Evolutionary conservation across 768 basidiomycete genomes (phyloP).

Genomic region (Pleurotus tuoliensis): DNA sequence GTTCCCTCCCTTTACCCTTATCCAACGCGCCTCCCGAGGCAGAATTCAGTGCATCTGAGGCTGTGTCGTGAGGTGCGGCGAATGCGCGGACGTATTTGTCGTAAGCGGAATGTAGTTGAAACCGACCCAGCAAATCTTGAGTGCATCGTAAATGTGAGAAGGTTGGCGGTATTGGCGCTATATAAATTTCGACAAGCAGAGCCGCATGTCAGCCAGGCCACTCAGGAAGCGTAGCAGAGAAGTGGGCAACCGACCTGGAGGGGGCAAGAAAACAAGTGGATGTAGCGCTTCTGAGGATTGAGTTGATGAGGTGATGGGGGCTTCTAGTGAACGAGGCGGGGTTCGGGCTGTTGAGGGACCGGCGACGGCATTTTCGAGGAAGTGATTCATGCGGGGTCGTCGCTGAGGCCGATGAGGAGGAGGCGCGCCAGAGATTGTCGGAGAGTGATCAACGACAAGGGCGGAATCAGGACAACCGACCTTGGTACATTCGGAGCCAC

Average conservation of each 20-base stretch:
- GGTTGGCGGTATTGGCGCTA: conserved; percentile 33
- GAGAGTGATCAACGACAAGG: conserved; percentile 20
- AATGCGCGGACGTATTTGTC: conserved; percentile 74
- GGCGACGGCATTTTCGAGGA: conserved; percentile 53
- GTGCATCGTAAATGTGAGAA: conserved; percentile 63
- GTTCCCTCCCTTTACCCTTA: conserved; percentile 51
- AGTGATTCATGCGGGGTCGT: conserved; percentile 31
- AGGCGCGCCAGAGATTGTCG: conserved; percentile 13
- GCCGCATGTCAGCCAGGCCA: background rate
- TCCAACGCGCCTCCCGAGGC: conserved; percentile 25
- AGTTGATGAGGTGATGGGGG: conserved; percentile 21
- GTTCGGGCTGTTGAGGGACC: conserved; percentile 48
- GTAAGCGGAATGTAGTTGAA: conserved; percentile 69
- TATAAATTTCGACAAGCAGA: conserved; percentile 2
- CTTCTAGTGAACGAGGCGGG: conserved; percentile 11
- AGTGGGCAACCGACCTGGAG: conserved; percentile 30
- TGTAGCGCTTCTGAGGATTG: conserved; percentile 26
- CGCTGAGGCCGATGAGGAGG: conserved; percentile 17
- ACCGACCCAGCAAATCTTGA: conserved; percentile 72
- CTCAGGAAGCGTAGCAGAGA: background rate
- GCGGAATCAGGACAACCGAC: conserved; percentile 11
- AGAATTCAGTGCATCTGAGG: conserved; percentile 17
- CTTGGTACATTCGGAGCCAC: conserved; percentile 7
- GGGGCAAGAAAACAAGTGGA: conserved; percentile 35
- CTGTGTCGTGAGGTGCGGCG: conserved; percentile 28